Percentiles rank a stretch among this genome's conserved stretches.
phyloP scores from a whole-genome alignment of 129 eudicot species.

The Silybum marianum region DNA sequence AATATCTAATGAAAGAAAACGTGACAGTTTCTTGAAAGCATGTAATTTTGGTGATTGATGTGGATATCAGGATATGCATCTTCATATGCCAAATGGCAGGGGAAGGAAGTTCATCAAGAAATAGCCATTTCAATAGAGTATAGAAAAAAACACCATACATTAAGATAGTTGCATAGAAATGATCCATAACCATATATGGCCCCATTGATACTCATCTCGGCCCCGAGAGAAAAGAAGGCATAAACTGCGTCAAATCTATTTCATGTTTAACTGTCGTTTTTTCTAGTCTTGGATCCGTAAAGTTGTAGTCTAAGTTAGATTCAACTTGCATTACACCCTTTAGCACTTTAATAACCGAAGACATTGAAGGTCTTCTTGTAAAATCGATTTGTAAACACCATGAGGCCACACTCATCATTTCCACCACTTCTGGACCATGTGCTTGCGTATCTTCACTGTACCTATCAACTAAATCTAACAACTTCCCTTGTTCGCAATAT shows the following conservation, averaged over 20 bases:
- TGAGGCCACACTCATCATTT: slow-evolving; percentile 39
- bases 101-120: too few species aligned
- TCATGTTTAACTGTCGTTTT: neutral
- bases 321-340: slow-evolving; percentile 9
- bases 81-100: too few species aligned
- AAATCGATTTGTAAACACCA: slow-evolving; percentile 40
- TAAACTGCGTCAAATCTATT: neutral
- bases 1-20: too few species aligned
- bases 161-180: too few species aligned
- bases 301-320: slow-evolving; percentile 27
- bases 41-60: too few species aligned
- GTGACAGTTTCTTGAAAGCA: too few species aligned
- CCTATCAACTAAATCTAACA: slow-evolving; percentile 24
- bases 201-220: slow-evolving; percentile 4
- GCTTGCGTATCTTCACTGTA: slow-evolving; percentile 4
- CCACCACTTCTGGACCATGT: slow-evolving; percentile 8
- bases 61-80: too few species aligned
- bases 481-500: slow-evolving; percentile 13
- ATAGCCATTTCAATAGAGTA: too few species aligned
- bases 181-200: neutral
- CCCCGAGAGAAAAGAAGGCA: slow-evolving; percentile 25
- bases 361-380: slow-evolving; percentile 41
- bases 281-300: slow-evolving; percentile 24
- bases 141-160: too few species aligned
- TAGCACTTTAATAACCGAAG: slow-evolving; percentile 27